phyloP scores from a whole-genome alignment of 768 basidiomycete genomes.

The Rhizopogon roseolus region DNA sequence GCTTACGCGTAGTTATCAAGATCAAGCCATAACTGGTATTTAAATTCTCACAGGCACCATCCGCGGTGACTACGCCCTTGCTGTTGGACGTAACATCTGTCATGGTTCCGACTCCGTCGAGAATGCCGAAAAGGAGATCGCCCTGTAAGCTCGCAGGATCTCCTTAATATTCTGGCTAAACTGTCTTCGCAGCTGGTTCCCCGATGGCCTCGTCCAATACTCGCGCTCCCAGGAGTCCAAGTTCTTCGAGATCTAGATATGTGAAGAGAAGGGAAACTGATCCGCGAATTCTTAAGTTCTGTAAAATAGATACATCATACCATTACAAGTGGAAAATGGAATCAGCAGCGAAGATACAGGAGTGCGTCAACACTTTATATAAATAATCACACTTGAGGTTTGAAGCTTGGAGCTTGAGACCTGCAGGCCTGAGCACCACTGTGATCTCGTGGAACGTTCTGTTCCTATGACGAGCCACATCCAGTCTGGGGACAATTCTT shows the following conservation, averaged over 20 bases:
- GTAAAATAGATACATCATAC: constrained; percentile 14
- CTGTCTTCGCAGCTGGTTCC: constrained; percentile 71
- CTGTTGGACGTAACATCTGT: constrained; percentile 92
- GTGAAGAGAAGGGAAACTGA: neutral
- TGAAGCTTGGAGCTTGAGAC: too few species aligned
- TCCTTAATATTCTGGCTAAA: neutral
- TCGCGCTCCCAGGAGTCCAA: constrained; percentile 56
- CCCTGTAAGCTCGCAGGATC: constrained; percentile 52
- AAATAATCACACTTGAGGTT: too few species aligned
- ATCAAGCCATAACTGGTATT: constrained; percentile 3
- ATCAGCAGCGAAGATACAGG: too few species aligned
- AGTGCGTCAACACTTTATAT: too few species aligned
- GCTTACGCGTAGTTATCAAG: constrained; percentile 17
- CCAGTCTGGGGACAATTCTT: too few species aligned
- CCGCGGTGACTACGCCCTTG: constrained; percentile 92
- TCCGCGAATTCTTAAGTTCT: neutral
- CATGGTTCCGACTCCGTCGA: constrained; percentile 89
- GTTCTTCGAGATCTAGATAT: constrained; percentile 64
- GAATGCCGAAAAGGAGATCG: constrained; percentile 91
- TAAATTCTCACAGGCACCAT: constrained; percentile 65
- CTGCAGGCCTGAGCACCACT: too few species aligned
- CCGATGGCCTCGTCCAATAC: constrained; percentile 77
- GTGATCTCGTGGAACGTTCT: too few species aligned
- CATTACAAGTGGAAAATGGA: neutral
- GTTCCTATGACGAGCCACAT: too few species aligned